These are phyloP conservation scores for Kodamaea plutei DNA, from an alignment of 1,139 yeast genomes.

Conservation along the genomic window DNA sequence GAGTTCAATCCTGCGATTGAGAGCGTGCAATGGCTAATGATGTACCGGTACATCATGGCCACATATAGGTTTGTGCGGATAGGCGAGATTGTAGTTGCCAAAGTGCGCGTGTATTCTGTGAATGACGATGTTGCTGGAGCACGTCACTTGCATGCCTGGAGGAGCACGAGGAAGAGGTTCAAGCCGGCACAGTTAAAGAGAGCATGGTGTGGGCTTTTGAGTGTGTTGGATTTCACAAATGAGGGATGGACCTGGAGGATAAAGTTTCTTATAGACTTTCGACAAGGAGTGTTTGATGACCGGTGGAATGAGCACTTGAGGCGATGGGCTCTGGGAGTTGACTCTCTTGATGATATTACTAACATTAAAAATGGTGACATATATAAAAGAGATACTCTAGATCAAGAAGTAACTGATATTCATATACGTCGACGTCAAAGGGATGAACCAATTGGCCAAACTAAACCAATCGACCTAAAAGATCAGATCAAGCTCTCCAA, in stretches of 20 bases:
- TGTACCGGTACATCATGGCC: slow-evolving; percentile 36
- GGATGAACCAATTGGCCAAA: too few relatives aligned
- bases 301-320: neutral
- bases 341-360: too few relatives aligned
- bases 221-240: slow-evolving; percentile 35
- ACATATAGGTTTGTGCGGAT: slow-evolving; percentile 34
- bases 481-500: too few relatives aligned
- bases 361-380: too few relatives aligned
- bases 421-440: too few relatives aligned
- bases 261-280: slow-evolving; percentile 1
- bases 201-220: slow-evolving; percentile 30
- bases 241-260: slow-evolving; percentile 13
- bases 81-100: slow-evolving; percentile 16
- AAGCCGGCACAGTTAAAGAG: slow-evolving; percentile 25
- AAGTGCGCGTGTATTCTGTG: slow-evolving; percentile 45
- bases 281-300: neutral
- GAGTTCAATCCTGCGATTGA: slow-evolving; percentile 19
- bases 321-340: neutral
- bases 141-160: slow-evolving; percentile 28
- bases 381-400: too few relatives aligned
- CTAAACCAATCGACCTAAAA: too few relatives aligned
- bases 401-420: too few relatives aligned
- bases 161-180: slow-evolving; percentile 13
- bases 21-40: slow-evolving; percentile 38
- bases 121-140: slow-evolving; percentile 44